Percentiles rank a stretch among this genome's conserved stretches.
These are phyloP conservation scores for Kurtzmaniella quercitrusa DNA, from an alignment of 1,139 yeast species.

Conservation along the genomic window DNA sequence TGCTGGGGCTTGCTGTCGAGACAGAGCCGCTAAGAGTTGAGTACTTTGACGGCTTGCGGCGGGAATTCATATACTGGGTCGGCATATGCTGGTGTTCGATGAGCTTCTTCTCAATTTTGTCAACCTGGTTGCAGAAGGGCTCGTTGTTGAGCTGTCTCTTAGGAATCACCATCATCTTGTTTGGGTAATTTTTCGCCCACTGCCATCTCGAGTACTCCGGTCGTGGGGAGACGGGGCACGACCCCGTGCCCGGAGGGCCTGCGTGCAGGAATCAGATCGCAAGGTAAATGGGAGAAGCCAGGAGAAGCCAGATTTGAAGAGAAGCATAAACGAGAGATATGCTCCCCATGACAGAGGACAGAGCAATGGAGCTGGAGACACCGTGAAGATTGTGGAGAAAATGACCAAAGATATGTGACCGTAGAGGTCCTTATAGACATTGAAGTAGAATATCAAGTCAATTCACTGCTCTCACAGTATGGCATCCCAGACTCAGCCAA, in stretches of 20 bases:
- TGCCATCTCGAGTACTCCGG: not conserved
- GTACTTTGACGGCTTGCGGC: slow-evolving; percentile 7
- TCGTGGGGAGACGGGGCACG: not conserved
- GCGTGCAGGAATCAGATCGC: not conserved
- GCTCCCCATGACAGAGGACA: too few species aligned
- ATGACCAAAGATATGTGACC: too few species aligned
- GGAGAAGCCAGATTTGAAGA: too few species aligned
- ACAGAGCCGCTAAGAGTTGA: not conserved
- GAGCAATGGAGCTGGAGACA: too few species aligned
- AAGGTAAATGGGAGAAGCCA: too few species aligned
- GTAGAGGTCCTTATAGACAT: too few species aligned
- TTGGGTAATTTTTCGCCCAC: slow-evolving; percentile 1
- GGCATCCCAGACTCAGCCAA: too few species aligned
- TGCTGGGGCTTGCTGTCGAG: not conserved
- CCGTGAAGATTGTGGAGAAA: too few species aligned
- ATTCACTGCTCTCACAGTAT: too few species aligned
- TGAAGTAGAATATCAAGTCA: too few species aligned
- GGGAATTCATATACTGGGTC: slow-evolving; percentile 10
- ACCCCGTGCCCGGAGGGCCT: not conserved
- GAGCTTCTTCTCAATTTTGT: slow-evolving; percentile 25
- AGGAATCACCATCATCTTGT: slow-evolving; percentile 11
- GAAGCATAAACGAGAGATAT: too few species aligned
- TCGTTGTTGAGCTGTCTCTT: slow-evolving; percentile 23
- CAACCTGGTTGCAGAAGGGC: slow-evolving; percentile 32
- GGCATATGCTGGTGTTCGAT: slow-evolving; percentile 33